Evolutionary conservation across 2,329 filamentous ascomycete genomes (phyloP), one percentile per base, ranked within the genome.

Genomic region (Colletotrichum sp.): DNA sequence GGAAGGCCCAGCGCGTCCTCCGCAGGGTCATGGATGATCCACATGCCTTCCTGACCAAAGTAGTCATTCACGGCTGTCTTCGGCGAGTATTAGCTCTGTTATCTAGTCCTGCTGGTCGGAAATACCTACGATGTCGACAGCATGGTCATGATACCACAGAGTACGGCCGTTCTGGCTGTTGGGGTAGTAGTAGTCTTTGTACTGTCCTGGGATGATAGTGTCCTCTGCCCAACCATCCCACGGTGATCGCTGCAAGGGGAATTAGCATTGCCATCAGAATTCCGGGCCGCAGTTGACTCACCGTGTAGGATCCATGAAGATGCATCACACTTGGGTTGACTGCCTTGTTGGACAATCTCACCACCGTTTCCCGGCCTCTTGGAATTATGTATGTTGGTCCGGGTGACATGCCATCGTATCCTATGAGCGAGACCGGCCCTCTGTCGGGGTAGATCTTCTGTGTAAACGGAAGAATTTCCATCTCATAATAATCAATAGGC

Each of bases 181-280:
- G 10, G 90, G 90, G 78, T 91, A 93, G 81, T 92, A 92, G 81
- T 92, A 92, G 77, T 92, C 91, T 80, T 93, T 92, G 82, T 88
- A 91, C 79, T 92, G 83, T 1, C 89, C 89, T 0, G 87, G 86
- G 1, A 82, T 65, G 1, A 88, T 88, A 18, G 86, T 83, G 76
- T 92, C 90, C 65, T 87, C 86, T 3, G 90, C 90, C 89, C 89
- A 91, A 0, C 89, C 89, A 77, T 90, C 65, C 65, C 65, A 68
- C 8, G 65, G 65, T 3, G 65, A 52, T 24, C 79, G 83, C 77
- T 79, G 24, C 7, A 44, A 4, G 8, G 7, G 15, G 15, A 4
- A 26, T 70, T 28, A 64, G 44, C 26, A 83, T 12, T 63, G 7
- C 26, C 13, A 21, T 0, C 7, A 2, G 7, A 63, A 15, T 24